Evolutionary conservation across 2,329 filamentous ascomycete species (phyloP), one percentile per base, ranked within the genome.

Genomic region (Ophiostoma himal-ulmi): DNA sequence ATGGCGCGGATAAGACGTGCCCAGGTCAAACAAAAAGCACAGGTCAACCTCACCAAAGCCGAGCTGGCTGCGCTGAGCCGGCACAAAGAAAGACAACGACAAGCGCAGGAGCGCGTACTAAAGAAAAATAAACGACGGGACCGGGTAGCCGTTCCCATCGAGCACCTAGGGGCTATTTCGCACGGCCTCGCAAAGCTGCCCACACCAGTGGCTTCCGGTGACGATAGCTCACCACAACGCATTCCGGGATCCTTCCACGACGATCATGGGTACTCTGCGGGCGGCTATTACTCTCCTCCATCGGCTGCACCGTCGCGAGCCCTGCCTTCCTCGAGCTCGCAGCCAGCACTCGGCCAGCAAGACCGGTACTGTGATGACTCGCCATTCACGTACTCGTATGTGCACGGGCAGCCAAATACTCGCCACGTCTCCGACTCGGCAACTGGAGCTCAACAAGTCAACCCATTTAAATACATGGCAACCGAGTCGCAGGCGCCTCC

Each of bases 41-140:
- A 96, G 71, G 92, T 97, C 70, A 91, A 89, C 77, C 85, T 98
- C 73, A 93, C 86, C 75, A 86, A 89, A 76, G 88, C 91, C 69
- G 94, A 97, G 79, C 83, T 97, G 75, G 90, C 89, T 73, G 93
- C 93, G 66, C 83, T 96, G 75, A 90, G 94, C 77, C 86, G 88
- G 73, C 84, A 85, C 75, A 82, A 86, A 73, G 86, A 88, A 77
- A 86, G 89, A 71, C 81, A 88, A 75, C 82, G 85, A 74, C 82
- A 82, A 44, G 80, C 81, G 54, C 80, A 82, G 69, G 73, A 77
- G 75, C 73, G 74, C 67, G 66, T 30, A 22, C 41, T 70, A 68
- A 69, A 69, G 54, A 72, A 73, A 70, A 73, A 73, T 26, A 74
- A 74, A 64, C 75, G 76, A 75, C 77, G 78, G 64, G 79, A 83